Percentiles rank a stretch among this genome's conserved stretches.
These are phyloP conservation scores for Chenopodium berlandieri DNA, from an alignment of 148 eudicot genomes.

Conservation along the genomic window DNA sequence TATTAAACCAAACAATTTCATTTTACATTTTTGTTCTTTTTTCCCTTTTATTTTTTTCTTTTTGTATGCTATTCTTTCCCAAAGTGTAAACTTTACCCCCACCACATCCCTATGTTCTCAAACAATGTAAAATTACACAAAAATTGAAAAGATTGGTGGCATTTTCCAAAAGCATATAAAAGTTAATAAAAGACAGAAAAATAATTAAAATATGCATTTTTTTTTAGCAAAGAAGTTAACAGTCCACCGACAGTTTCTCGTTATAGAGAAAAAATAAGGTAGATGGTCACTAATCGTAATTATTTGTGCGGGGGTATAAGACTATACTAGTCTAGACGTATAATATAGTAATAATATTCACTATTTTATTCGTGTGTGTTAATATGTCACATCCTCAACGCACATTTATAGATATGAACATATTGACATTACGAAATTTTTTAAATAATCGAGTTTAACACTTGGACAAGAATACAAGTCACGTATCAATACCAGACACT, in stretches of 20 bases:
- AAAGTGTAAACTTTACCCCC: constrained; percentile 7
- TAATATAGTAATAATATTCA: no score
- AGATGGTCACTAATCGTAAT: background rate
- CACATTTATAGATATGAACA: no score
- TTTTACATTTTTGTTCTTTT: background rate
- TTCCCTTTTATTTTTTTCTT: background rate
- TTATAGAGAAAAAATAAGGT: background rate
- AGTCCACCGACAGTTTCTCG: constrained; percentile 31
- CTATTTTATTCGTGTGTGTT: no score
- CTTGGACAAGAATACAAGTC: background rate
- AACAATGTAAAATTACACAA: constrained; percentile 13
- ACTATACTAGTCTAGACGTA: no score
- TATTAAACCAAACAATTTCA: constrained; percentile 1
- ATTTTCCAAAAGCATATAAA: constrained; percentile 27
- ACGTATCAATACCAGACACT: background rate
- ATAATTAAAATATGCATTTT: background rate
- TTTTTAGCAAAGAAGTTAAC: background rate
- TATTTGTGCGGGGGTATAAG: background rate
- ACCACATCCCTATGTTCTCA: background rate
- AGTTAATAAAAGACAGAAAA: constrained; percentile 2
- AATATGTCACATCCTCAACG: no score
- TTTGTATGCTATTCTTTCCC: background rate
- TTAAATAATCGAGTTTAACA: background rate
- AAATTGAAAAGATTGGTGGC: background rate
- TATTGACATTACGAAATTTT: no score